These are phyloP conservation scores for Neonectria faginata DNA, from an alignment of 2,329 filamentous ascomycete species.

Conservation along the genomic window DNA sequence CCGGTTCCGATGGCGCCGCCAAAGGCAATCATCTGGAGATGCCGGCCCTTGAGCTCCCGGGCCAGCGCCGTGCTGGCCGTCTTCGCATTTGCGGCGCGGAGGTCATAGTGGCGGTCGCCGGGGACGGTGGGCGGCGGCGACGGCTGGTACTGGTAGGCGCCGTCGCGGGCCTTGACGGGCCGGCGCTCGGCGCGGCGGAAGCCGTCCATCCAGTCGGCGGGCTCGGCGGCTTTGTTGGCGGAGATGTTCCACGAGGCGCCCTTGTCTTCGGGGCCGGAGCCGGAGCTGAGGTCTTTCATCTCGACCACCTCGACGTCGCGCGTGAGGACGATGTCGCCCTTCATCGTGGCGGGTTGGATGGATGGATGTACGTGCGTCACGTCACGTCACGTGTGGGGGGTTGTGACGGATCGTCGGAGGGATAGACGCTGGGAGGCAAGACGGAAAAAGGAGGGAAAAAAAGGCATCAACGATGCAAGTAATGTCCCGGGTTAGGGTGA, in stretches of 20 bases:
- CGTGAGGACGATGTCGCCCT: constrained; percentile 27
- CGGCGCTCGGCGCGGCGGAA: constrained; percentile 30
- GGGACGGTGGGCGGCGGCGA: constrained; percentile 29
- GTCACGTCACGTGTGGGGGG: constrained; percentile 9
- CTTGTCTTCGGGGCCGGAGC: not conserved
- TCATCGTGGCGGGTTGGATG: constrained; percentile 3
- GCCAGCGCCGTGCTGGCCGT: constrained; percentile 82
- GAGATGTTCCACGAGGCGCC: constrained; percentile 25
- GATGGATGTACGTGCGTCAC: too few relatives aligned
- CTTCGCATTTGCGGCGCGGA: constrained; percentile 72
- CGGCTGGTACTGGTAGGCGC: constrained; percentile 38
- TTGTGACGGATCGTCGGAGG: too few relatives aligned
- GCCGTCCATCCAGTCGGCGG: constrained; percentile 30
- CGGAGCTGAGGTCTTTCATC: constrained; percentile 24
- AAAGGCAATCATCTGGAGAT: constrained; percentile 98
- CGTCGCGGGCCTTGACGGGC: constrained; percentile 38
- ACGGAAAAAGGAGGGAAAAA: not conserved
- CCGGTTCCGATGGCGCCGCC: constrained; percentile 91
- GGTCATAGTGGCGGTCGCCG: constrained; percentile 64
- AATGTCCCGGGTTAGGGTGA: not conserved
- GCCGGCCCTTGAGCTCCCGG: constrained; percentile 81
- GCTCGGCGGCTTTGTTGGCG: constrained; percentile 10
- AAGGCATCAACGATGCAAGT: not conserved
- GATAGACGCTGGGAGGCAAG: too few relatives aligned
- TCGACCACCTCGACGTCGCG: constrained; percentile 28